Evolutionary conservation across 139 green algal genomes (phyloP), one percentile per base, ranked within the genome.

Genomic region (Axilococcus clingmanii): DNA sequence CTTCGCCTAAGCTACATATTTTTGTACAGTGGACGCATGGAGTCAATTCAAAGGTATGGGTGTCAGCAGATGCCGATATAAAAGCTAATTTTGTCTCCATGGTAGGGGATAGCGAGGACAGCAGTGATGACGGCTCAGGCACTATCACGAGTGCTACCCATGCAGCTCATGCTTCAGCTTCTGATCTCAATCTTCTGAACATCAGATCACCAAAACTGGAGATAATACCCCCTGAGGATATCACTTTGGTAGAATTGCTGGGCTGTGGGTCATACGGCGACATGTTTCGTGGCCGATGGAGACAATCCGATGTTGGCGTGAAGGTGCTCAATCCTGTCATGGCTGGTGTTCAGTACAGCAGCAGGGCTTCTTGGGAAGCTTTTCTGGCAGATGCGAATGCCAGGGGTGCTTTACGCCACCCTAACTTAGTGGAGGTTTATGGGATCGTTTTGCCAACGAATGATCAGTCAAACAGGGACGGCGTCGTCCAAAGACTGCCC

Each of bases 201-300:
- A 12, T 49, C 12, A 9, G 41, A 9, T 35, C 41, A 58, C 51
- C 24, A n/a, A 61, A 67, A 61, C 58, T 82, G 32, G 74, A 82
- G 51, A 36, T 79, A 8, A 72, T 82, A 12, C 57, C 48, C 20
- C 55, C 59, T 2, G 57, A 65, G 11, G 74, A 82, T 11, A 40
- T 82, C 24, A 34, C 28, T 23, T 36, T 57, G 7, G 19, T 37
- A 24, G 46, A 37, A 6, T 49, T 38, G 14, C 35, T 65, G 17
- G 57, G 57, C 2, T 38, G 33, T 15, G 57, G 57, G 16, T 57
- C 57, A 1, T 65, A 57, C 49, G 57, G 57, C 55, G 57, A 57
- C 25, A 65, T 80, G 31, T 83, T 76, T 55, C 52, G 72, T 32
- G 72, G 63, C n/a, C 49, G 55, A 35, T 83, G 75, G 75, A 67